Evolutionary conservation across 345 rosid species (phyloP).

Genomic region (Hirschfeldia incana): DNA sequence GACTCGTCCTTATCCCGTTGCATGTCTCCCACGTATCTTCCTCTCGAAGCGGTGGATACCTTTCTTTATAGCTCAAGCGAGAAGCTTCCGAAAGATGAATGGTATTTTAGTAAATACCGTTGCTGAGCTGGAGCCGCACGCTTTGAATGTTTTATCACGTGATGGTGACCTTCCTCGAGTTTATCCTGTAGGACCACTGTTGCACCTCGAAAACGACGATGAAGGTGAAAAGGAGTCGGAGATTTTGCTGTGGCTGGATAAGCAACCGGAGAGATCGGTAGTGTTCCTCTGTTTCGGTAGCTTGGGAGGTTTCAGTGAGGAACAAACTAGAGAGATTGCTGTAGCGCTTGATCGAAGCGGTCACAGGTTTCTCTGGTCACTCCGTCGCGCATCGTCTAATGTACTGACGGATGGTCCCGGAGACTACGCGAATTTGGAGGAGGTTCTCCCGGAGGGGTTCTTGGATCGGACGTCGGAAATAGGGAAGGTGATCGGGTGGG

Average conservation of each 20-base stretch:
- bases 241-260: not conserved
- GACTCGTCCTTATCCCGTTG: not conserved
- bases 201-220: not conserved
- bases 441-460: not conserved
- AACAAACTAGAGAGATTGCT: not conserved
- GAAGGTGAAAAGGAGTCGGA: not conserved
- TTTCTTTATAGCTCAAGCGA: not conserved
- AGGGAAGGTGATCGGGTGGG: not conserved
- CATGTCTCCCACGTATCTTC: not conserved
- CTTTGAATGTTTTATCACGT: not conserved
- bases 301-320: not conserved
- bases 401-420: not conserved
- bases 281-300: not conserved
- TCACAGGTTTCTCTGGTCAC: not conserved
- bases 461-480: not conserved
- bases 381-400: not conserved
- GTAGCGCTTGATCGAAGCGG: not conserved
- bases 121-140: not conserved
- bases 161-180: not conserved
- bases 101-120: not conserved
- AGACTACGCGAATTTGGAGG: not conserved
- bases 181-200: not conserved
- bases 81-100: not conserved
- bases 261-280: not conserved
- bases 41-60: not conserved